Conservation (phyloP, 2,329 filamentous ascomycete genomes). For the Amauroascus niger region DNA sequence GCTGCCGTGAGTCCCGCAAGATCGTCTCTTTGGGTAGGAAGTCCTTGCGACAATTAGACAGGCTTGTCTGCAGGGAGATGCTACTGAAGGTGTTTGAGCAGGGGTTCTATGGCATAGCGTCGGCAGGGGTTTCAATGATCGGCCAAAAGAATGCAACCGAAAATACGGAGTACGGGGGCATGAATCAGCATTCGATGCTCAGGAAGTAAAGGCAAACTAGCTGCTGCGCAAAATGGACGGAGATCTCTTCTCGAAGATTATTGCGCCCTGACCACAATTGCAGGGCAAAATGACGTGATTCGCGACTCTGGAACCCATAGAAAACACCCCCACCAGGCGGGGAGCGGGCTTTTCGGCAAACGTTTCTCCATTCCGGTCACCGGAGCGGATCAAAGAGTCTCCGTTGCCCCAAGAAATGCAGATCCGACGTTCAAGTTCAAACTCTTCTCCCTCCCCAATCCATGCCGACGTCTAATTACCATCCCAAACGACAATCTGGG, state of each 20-base stretch:
- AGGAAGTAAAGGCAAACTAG: neutral
- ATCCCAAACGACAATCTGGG: conserved; percentile 3
- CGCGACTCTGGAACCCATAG: neutral
- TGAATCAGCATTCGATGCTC: neutral
- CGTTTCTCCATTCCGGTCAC: neutral
- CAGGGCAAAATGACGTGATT: conserved; percentile 5
- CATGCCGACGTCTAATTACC: neutral
- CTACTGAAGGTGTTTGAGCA: conserved; percentile 10
- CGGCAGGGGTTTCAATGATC: conserved; percentile 7
- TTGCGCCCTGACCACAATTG: neutral
- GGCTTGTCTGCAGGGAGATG: conserved; percentile 8
- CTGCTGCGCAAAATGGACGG: neutral
- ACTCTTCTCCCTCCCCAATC: too few species aligned
- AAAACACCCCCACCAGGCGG: too few species aligned
- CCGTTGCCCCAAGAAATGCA: neutral
- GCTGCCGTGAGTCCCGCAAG: neutral
- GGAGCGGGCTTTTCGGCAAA: neutral
- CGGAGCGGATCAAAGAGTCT: conserved; percentile 1
- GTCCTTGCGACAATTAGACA: conserved; percentile 9
- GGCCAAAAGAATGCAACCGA: conserved; percentile 10
- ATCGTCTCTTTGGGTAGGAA: neutral
- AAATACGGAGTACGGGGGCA: neutral
- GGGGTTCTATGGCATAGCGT: conserved; percentile 1
- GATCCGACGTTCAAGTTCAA: neutral
- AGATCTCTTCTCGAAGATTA: neutral